Percentiles rank a stretch among this genome's conserved stretches.
These are phyloP conservation scores for Xanthoconium stramineum DNA, from an alignment of 768 basidiomycete species.

Conservation along the genomic window DNA sequence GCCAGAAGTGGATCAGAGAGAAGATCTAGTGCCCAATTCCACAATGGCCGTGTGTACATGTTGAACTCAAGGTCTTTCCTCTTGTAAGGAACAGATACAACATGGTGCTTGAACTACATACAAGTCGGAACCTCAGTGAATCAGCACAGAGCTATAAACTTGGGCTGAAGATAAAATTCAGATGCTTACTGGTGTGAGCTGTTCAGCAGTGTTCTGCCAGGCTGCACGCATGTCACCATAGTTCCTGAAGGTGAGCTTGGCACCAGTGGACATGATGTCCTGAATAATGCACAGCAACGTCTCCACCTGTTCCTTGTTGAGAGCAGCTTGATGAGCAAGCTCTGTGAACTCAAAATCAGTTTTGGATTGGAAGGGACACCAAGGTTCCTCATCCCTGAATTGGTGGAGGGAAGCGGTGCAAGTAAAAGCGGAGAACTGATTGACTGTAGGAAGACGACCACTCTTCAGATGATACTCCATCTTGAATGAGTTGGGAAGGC, in stretches of 20 bases:
- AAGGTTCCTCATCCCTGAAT: neutral
- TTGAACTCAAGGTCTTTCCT: neutral
- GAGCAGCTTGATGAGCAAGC: neutral
- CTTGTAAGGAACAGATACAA: neutral
- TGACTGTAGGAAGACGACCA: neutral
- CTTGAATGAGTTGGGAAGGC: neutral
- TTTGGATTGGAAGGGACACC: neutral
- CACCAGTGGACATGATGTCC: neutral
- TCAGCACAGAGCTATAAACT: neutral
- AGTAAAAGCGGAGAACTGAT: neutral
- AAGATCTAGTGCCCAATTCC: too few species aligned
- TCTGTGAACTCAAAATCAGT: neutral
- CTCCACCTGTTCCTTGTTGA: neutral
- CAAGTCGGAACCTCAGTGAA: neutral
- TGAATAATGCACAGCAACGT: neutral
- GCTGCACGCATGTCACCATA: neutral
- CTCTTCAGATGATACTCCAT: neutral
- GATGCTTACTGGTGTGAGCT: neutral
- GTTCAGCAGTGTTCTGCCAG: neutral
- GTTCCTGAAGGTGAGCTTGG: neutral
- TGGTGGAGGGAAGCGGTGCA: neutral
- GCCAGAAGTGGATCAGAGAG: neutral
- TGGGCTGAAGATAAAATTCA: neutral
- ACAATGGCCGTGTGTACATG: neutral
- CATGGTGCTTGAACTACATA: neutral